These are phyloP conservation scores for Lasiosphaeria miniovina DNA, from an alignment of 495 filamentous ascomycete species.

Conservation along the genomic window DNA sequence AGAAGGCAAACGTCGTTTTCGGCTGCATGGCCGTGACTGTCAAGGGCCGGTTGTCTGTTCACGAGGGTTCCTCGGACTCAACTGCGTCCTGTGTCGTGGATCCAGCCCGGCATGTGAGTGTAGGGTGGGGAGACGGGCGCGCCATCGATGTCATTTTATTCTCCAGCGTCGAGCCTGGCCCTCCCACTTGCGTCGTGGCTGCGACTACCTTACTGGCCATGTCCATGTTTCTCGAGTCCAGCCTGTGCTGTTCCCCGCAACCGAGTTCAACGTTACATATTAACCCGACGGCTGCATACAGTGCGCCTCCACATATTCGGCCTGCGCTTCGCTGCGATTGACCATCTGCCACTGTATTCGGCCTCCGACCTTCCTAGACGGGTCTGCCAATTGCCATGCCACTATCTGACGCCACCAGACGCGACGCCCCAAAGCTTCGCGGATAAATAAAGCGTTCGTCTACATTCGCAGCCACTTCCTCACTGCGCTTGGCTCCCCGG, in stretches of 20 bases:
- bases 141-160: too few relatives aligned
- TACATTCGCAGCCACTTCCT: too few relatives aligned
- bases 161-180: too few relatives aligned
- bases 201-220: not conserved
- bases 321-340: not conserved
- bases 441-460: too few relatives aligned
- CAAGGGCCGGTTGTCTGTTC: not conserved
- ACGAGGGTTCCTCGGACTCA: too few relatives aligned
- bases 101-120: too few relatives aligned
- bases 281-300: not conserved
- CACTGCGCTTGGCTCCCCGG: too few relatives aligned
- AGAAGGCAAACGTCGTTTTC: not conserved
- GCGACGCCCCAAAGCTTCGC: too few relatives aligned
- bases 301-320: not conserved
- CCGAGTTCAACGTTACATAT: conserved; percentile 15
- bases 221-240: not conserved
- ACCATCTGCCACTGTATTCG: not conserved
- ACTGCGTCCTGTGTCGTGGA: too few relatives aligned
- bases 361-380: conserved; percentile 15
- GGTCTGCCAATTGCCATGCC: conserved; percentile 1
- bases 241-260: conserved; percentile 11
- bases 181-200: not conserved
- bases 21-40: not conserved
- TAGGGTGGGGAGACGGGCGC: too few relatives aligned
- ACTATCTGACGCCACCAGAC: too few relatives aligned